Percentiles rank a stretch among this genome's conserved stretches.
These are phyloP conservation scores for Zygoascus biomembranicola DNA, from an alignment of 805 yeast species.

Conservation along the genomic window DNA sequence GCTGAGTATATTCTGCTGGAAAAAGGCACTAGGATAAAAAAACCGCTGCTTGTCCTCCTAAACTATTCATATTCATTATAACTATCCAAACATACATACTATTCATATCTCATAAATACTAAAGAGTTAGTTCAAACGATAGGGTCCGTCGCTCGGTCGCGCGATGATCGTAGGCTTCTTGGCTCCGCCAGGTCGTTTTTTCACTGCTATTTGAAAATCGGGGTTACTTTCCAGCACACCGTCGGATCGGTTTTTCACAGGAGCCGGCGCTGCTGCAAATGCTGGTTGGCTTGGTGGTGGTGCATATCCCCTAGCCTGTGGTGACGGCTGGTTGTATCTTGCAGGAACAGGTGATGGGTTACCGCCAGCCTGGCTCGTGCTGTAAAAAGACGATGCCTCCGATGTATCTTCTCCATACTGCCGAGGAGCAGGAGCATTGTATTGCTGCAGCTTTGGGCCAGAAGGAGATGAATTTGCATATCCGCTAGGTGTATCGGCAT, in stretches of 20 bases:
- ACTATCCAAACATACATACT: not conserved
- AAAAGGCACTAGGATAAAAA: no score
- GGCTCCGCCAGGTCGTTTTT: constrained; percentile 4
- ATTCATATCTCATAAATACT: not conserved
- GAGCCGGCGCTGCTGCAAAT: constrained; percentile 1
- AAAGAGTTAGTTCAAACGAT: constrained; percentile 5
- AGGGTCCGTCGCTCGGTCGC: constrained; percentile 13
- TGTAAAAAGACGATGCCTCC: not conserved
- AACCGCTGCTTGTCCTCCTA: no score
- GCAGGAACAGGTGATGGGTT: constrained; percentile 1
- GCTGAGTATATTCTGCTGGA: no score
- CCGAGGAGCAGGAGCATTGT: not conserved
- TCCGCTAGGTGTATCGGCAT: not conserved
- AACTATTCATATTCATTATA: not conserved
- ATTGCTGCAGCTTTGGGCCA: not conserved
- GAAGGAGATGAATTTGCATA: not conserved
- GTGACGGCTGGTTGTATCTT: not conserved
- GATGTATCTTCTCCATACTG: not conserved
- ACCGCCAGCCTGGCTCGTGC: not conserved
- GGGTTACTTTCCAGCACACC: constrained; percentile 17
- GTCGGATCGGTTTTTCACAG: constrained; percentile 8
- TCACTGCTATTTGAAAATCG: constrained; percentile 13
- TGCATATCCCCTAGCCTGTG: not conserved
- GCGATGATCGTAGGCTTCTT: constrained; percentile 11
- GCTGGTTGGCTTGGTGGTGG: constrained; percentile 17